Base-by-base conservation (phyloP, 2,329 filamentous ascomycete genomes). In the Ascochyta rabiei region DNA sequence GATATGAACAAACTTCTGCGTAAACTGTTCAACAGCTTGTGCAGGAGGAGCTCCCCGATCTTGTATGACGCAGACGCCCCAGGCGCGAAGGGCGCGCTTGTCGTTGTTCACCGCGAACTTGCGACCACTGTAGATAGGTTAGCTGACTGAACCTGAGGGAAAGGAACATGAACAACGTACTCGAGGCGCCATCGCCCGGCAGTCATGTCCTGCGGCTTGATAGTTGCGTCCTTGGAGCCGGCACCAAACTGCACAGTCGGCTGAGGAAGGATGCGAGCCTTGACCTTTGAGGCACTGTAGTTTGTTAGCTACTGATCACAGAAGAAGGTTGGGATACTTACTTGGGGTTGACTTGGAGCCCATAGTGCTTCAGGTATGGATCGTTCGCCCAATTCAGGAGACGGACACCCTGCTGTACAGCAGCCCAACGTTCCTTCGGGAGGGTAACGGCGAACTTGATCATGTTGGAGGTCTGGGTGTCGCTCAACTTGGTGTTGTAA, bases 371-470 rank as follows among this genome's bases (percentile, higher is more conserved):
- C 1, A 97, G 81, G 43, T 89, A 87, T 0, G 82, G 84, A 61
- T 99, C 95, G 0, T 81, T 69, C 1, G 67, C 62, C 86, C 91
- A 95, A 9, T 86, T 78, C 0, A 93, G 80, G 61, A 89, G 83
- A 0, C 77, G 69, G 8, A 96, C 84, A 15, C 89, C 89, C 3
- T 83, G 72, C 43, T 86, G 77, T 63, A 98, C 92, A 18, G 89
- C 85, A 0, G 72, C 64, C 61, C 85, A 84, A n/a, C 95, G 89
- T 26, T 86, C 72, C 0, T 73, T 71, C 0, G 95, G 95, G 1
- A 88, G 83, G 6, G 89, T 91, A 4, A 96, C 93, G 0, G 93
- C 93, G 66, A 93, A 91, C 74, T 89, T 93, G 79, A 99, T 97
- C 95, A 99, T 99, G 5, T 83, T 77, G 0, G 88, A 79, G 0